Percentiles rank a stretch among this genome's conserved stretches.
Evolutionary conservation across 2,329 filamentous ascomycete genomes (phyloP).

Genomic region (Pestalotiopsis sp.): DNA sequence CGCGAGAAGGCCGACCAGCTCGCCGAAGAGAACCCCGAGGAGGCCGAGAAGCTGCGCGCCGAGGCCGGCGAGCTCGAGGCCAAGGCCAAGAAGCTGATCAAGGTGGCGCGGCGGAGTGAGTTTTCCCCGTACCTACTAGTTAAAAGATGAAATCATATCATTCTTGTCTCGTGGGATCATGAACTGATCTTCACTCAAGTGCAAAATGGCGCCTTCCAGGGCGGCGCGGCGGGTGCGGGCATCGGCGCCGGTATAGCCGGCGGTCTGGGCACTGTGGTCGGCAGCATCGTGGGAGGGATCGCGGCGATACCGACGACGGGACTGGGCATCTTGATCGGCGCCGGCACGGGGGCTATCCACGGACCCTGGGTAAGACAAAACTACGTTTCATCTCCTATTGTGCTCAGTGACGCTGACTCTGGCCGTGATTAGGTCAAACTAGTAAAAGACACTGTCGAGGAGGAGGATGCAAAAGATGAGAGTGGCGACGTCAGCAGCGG

Average conservation of each 20-base stretch:
- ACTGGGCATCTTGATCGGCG: conserved; percentile 32
- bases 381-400: too few species aligned
- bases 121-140: not conserved
- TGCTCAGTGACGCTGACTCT: not conserved
- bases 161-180: not conserved
- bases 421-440: conserved; percentile 26
- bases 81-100: conserved; percentile 31
- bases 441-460: conserved; percentile 23
- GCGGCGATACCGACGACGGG: conserved; percentile 33
- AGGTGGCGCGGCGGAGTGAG: conserved; percentile 27
- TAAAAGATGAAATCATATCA: too few species aligned
- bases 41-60: conserved; percentile 30
- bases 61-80: conserved; percentile 31
- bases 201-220: conserved; percentile 35
- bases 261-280: conserved; percentile 32
- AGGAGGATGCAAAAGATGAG: conserved; percentile 14
- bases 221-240: conserved; percentile 32
- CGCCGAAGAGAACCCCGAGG: conserved; percentile 23
- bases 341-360: conserved; percentile 33
- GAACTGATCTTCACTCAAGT: conserved; percentile 11
- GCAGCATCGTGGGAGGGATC: conserved; percentile 32
- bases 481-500: conserved; percentile 2
- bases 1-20: conserved; percentile 29
- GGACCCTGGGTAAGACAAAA: conserved; percentile 28
- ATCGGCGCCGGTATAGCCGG: conserved; percentile 34